Evolutionary conservation across 2,329 filamentous ascomycete species (phyloP), one percentile per base, ranked within the genome.

Genomic region (Fusarium sacchari): DNA sequence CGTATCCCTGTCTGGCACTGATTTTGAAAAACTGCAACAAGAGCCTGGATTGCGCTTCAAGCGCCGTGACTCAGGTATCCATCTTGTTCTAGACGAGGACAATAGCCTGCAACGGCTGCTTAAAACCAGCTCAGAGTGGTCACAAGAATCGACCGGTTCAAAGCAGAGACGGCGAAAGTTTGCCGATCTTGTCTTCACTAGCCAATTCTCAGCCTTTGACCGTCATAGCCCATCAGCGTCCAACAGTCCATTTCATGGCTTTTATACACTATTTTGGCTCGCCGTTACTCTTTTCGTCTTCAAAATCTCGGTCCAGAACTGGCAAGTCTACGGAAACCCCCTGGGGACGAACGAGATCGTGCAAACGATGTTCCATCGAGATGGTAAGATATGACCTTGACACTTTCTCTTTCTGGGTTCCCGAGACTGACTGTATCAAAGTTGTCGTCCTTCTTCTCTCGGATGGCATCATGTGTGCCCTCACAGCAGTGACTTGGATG

Each of bases 241-340:
- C 7, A 90, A 91, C 53, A 94, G 90, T 46, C 91, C 91, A 0
- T 95, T 95, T 76, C 90, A 93, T 79, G 93, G 93, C 36, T 95
- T 95, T 83, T 95, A 93, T 77, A 93, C 91, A 0, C 84, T 96
- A 1, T 94, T 94, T 80, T 95, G 93, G 93, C 87, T 94, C 52
- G 87, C 87, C 14, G 90, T 94, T 70, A 87, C 88, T 12, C 80
- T 95, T 47, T 87, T 92, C 74, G 88, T 94, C 65, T 77, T 92
- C 39, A 90, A 90, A 78, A 90, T 93, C 53, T 91, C 88, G 1
- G 88, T 89, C 37, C 86, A 89, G 44, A 95, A 95, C 77, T 94
- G 90, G 86, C 86, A 86, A 69, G 84, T 85, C n/a, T 88, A 92
- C 73, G 93, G 93, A 39, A 93, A 87, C 63, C 86, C 91, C 3